Evolutionary conservation across 78 protist genomes (phyloP).

Genomic region (Protostelium mycophagum): DNA sequence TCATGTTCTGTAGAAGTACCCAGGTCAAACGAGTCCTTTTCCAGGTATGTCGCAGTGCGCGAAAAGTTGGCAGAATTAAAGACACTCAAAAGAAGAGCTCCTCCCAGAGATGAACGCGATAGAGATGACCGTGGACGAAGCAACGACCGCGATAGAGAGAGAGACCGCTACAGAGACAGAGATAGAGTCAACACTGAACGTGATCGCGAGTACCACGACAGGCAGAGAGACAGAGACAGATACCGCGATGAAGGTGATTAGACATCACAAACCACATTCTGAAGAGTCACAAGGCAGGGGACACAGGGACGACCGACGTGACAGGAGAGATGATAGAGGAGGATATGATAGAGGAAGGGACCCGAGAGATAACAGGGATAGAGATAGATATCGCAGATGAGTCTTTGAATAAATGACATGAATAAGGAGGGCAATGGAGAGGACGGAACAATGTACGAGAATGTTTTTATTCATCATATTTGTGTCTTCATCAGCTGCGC

Average conservation of each 20-base stretch:
- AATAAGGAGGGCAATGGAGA: too few species aligned
- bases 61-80: conserved; percentile 10
- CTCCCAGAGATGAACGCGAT: background rate
- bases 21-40: background rate
- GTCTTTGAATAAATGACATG: too few species aligned
- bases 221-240: conserved; percentile 14
- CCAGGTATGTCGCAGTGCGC: background rate
- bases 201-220: background rate
- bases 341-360: background rate
- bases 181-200: background rate
- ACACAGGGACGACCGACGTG: background rate
- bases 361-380: background rate
- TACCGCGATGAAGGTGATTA: background rate
- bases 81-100: background rate
- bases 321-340: conserved; percentile 2
- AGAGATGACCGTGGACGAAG: background rate
- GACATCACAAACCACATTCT: background rate
- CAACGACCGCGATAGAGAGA: conserved; percentile 1
- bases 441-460: too few species aligned
- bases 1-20: background rate
- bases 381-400: background rate
- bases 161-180: conserved; percentile 7
- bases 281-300: background rate
- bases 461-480: too few species aligned
- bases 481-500: too few species aligned